Evolutionary conservation across 1,139 yeast genomes (phyloP).

Genomic region (Kodamaea fungicola): DNA sequence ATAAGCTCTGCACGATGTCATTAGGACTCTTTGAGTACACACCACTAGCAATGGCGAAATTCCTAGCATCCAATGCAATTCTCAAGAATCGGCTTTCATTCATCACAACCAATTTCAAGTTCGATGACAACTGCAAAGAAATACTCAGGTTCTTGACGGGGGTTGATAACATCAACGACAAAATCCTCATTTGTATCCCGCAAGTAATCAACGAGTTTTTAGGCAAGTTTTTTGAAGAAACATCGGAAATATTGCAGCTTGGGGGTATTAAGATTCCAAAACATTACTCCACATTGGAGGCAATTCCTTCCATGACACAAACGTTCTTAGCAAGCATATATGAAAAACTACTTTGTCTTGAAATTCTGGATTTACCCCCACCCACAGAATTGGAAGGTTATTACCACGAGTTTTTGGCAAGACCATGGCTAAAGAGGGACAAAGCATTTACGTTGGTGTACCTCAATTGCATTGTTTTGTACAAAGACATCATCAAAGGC

Average conservation of each 20-base stretch:
- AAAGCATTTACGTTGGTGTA: constrained; percentile 9
- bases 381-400: constrained; percentile 6
- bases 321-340: constrained; percentile 11
- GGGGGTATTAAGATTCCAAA: neutral
- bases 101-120: constrained; percentile 20
- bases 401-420: constrained; percentile 7
- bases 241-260: constrained; percentile 3
- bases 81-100: constrained; percentile 12
- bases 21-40: constrained; percentile 18
- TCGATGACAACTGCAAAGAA: constrained; percentile 16
- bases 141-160: constrained; percentile 15
- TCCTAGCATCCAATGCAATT: constrained; percentile 11
- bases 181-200: constrained; percentile 19
- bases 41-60: constrained; percentile 9
- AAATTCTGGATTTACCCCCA: constrained; percentile 5
- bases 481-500: constrained; percentile 7
- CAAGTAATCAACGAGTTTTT: constrained; percentile 12
- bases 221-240: constrained; percentile 11
- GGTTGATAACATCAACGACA: constrained; percentile 8
- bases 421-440: constrained; percentile 9
- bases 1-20: constrained; percentile 17
- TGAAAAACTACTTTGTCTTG: constrained; percentile 6
- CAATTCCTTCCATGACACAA: constrained; percentile 6
- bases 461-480: constrained; percentile 9
- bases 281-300: neutral